These are phyloP conservation scores for Populus trichocarpa DNA, from an alignment of 441 rosid species.

Conservation along the genomic window DNA sequence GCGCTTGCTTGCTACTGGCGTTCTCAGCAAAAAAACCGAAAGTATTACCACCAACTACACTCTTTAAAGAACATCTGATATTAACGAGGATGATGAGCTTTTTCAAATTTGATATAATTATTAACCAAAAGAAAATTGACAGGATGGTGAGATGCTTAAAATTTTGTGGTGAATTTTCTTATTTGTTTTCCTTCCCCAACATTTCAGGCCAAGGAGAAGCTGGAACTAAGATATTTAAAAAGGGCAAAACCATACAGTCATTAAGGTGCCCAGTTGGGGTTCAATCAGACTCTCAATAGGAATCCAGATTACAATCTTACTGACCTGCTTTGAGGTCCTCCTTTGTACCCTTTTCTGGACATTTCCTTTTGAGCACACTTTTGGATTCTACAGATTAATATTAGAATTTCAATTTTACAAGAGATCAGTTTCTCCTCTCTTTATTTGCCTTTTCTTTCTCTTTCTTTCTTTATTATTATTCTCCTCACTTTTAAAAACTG, in stretches of 20 bases:
- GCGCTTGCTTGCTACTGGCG: conserved; percentile 99
- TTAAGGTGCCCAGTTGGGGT: conserved; percentile 29
- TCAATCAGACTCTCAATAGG: conserved; percentile 30
- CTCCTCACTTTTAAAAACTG: neutral
- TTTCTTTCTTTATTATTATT: too few relatives aligned
- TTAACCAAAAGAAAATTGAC: neutral
- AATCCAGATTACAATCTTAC: conserved; percentile 30
- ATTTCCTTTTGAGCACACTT: conserved; percentile 8
- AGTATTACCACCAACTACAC: conserved; percentile 81
- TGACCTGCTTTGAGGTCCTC: conserved; percentile 39
- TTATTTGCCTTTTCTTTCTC: neutral
- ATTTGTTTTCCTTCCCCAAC: conserved; percentile 43
- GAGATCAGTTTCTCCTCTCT: neutral
- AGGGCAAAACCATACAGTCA: conserved; percentile 29
- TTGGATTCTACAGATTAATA: conserved; percentile 36
- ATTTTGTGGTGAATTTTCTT: conserved; percentile 29
- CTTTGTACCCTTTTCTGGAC: conserved; percentile 25
- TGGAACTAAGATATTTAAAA: conserved; percentile 49
- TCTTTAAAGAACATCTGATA: conserved; percentile 69
- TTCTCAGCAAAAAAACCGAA: conserved; percentile 90
- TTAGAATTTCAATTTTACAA: conserved; percentile 21
- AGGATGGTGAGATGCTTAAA: neutral
- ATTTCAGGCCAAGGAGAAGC: conserved; percentile 95
- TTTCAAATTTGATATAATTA: conserved; percentile 16
- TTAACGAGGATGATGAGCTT: conserved; percentile 34